Conservation (phyloP, 805 yeast species). For the Yarrowia hollandica region DNA sequence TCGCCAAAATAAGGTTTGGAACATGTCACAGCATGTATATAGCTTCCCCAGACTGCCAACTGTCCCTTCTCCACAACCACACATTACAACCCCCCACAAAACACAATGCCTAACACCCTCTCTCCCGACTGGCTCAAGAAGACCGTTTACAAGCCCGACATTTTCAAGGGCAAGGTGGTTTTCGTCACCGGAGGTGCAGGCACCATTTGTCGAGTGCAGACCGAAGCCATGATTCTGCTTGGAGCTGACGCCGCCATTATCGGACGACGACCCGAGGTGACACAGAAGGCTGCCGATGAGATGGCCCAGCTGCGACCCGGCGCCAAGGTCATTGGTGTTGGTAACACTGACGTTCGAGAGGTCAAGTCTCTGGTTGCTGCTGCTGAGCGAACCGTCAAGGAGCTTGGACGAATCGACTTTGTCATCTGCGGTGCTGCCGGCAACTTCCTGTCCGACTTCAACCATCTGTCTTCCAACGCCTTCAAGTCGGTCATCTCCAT, state of each 20-base stretch:
- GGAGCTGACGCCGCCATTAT: conserved; percentile 88
- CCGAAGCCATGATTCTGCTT: conserved; percentile 75
- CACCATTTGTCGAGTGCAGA: conserved; percentile 87
- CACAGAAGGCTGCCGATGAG: conserved; percentile 67
- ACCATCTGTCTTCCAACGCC: conserved; percentile 77
- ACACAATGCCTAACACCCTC: conserved; percentile 38
- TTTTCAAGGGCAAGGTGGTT: conserved; percentile 81
- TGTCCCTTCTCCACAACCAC: not conserved
- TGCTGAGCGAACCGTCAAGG: conserved; percentile 60
- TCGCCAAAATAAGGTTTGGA: not conserved
- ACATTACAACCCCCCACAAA: not conserved
- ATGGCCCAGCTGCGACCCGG: conserved; percentile 58
- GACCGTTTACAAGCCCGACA: conserved; percentile 50
- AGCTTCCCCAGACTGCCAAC: not conserved
- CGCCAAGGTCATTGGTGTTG: conserved; percentile 67
- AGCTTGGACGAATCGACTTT: conserved; percentile 77
- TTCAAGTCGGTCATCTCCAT: conserved; percentile 85
- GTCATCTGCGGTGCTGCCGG: conserved; percentile 98
- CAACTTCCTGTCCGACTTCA: conserved; percentile 79
- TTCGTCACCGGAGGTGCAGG: conserved; percentile 97
- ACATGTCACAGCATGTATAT: not conserved
- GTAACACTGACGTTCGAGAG: conserved; percentile 76
- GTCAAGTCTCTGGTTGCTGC: conserved; percentile 61
- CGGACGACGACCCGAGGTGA: conserved; percentile 72
- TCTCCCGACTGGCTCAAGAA: conserved; percentile 35